A percentile compares a stretch with the other conserved stretches of the same genome.
phyloP scores from a whole-genome alignment of 768 basidiomycete genomes.

The Rhodotorula toruloides region DNA sequence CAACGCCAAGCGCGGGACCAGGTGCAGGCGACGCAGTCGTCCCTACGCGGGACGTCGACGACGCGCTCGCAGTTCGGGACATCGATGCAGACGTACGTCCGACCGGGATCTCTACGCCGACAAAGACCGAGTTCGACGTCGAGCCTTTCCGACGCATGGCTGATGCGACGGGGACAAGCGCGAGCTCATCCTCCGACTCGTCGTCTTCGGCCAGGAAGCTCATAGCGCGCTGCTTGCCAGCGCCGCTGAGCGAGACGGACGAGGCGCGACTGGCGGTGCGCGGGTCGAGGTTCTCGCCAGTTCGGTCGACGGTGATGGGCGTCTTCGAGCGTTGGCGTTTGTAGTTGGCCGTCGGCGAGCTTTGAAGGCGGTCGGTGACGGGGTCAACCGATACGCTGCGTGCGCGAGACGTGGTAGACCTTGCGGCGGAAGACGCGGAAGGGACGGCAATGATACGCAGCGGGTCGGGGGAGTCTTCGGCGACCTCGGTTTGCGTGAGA shows the following conservation, averaged over 20 bases:
- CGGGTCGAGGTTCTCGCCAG: neutral
- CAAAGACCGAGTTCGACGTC: neutral
- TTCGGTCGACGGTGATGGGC: neutral
- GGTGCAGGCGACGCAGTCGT: neutral
- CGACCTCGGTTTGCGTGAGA: neutral
- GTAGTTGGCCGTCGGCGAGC: neutral
- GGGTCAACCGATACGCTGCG: neutral
- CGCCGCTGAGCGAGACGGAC: neutral
- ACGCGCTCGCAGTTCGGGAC: neutral
- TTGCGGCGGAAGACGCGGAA: neutral
- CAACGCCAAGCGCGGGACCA: too few species aligned
- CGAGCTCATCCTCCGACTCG: neutral
- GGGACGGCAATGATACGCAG: neutral
- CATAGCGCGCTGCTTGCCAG: neutral
- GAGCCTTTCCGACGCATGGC: too few species aligned
- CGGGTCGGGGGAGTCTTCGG: constrained; percentile 10
- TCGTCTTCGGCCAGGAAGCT: neutral
- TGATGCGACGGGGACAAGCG: neutral
- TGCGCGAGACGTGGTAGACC: neutral
- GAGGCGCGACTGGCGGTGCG: neutral
- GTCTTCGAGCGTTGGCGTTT: neutral
- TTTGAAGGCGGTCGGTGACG: neutral
- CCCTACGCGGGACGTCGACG: neutral
- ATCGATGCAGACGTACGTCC: neutral
- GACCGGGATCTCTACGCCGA: neutral